Percentiles rank a stretch among this genome's conserved stretches.
Evolutionary conservation across 768 basidiomycete genomes (phyloP).

Genomic region (Gymnopilus junonius): DNA sequence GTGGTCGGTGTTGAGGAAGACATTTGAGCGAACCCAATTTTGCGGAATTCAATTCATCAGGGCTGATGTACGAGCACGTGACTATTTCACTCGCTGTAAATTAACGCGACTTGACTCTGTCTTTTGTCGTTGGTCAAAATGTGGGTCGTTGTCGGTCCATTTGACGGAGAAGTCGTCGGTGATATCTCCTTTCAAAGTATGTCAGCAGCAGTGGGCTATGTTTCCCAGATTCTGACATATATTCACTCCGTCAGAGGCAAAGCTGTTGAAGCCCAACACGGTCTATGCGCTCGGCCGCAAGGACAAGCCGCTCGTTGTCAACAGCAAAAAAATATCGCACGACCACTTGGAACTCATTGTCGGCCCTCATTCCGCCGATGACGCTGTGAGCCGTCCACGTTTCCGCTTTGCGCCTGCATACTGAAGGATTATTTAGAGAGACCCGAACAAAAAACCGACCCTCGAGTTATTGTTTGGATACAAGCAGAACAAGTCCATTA

Average conservation of each 20-base stretch:
- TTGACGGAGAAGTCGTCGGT: background rate
- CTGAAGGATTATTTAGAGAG: conserved; percentile 38
- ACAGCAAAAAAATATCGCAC: conserved; percentile 67
- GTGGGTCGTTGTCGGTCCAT: too few relatives aligned
- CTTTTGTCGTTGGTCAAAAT: too few relatives aligned
- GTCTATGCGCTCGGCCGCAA: conserved; percentile 63
- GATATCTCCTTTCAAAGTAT: conserved; percentile 21
- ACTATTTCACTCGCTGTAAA: background rate
- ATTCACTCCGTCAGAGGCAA: conserved; percentile 34
- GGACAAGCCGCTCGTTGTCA: conserved; percentile 52
- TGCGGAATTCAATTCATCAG: too few relatives aligned
- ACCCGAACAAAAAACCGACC: conserved; percentile 52
- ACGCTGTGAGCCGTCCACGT: conserved; percentile 51
- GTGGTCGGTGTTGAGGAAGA: conserved; percentile 17
- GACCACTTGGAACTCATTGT: conserved; percentile 64
- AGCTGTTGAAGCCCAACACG: conserved; percentile 65
- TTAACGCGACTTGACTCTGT: background rate
- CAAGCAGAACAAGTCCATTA: conserved; percentile 50
- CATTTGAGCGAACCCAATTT: background rate
- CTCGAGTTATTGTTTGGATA: conserved; percentile 53
- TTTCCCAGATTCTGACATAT: background rate
- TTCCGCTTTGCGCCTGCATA: background rate
- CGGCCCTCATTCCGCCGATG: conserved; percentile 50
- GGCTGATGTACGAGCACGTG: background rate
- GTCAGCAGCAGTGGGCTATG: too few relatives aligned